A percentile compares a stretch with the other conserved stretches of the same genome.
Evolutionary conservation across 2,329 filamentous ascomycete species (phyloP).

Genomic region (Trichocomaceae sp.): DNA sequence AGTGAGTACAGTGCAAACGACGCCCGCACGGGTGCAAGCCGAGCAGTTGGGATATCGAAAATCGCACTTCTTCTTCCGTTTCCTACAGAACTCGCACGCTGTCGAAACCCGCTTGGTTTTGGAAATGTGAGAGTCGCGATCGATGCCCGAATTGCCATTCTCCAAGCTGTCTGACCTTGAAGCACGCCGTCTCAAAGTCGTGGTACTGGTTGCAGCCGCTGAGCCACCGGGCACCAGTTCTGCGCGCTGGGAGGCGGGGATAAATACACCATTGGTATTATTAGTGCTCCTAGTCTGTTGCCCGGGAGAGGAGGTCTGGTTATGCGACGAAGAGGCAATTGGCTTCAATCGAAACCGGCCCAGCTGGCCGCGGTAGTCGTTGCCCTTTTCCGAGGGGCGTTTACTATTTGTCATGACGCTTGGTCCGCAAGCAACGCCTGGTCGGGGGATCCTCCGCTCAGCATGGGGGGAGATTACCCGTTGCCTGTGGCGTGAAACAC

Average conservation of each 20-base stretch:
- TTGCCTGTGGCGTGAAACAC: background rate
- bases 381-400: conserved; percentile 9
- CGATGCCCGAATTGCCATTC: conserved; percentile 9
- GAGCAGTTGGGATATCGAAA: conserved; percentile 37
- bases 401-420: conserved; percentile 9
- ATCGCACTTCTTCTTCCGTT: conserved; percentile 38
- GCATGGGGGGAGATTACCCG: background rate
- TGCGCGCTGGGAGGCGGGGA: background rate
- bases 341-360: conserved; percentile 28
- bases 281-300: background rate
- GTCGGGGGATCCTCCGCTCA: background rate
- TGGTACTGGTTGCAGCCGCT: conserved; percentile 7
- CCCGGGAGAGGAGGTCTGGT: conserved; percentile 8
- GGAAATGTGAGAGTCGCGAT: conserved; percentile 15
- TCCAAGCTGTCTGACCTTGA: conserved; percentile 12
- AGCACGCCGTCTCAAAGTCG: conserved; percentile 7
- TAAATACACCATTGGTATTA: background rate
- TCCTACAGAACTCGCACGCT: conserved; percentile 36
- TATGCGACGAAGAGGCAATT: background rate
- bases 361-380: conserved; percentile 26
- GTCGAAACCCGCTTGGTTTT: conserved; percentile 32
- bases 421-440: background rate
- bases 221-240: background rate
- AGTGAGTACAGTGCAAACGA: conserved; percentile 35
- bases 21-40: conserved; percentile 34